These are phyloP conservation scores for Flaveria robusta DNA, from an alignment of 129 eudicot genomes.

Conservation along the genomic window DNA sequence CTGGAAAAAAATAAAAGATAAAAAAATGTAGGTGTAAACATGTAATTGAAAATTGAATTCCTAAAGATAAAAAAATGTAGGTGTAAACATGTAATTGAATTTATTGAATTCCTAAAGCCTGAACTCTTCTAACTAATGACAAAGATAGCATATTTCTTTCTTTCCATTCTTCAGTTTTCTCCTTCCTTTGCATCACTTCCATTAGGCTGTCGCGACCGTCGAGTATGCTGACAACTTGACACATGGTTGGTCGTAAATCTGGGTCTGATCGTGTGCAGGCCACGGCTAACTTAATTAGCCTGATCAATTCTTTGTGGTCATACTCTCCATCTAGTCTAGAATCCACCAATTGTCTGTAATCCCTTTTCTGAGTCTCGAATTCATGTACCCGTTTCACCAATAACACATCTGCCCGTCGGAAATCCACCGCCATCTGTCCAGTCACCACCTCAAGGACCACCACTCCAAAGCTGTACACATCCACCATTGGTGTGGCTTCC, in stretches of 20 bases:
- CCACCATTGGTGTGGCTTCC: constrained; percentile 73
- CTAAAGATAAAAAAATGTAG: constrained; percentile 43
- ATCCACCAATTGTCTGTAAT: constrained; percentile 60
- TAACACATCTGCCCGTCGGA: constrained; percentile 54
- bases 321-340: constrained; percentile 64
- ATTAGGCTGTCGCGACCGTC: constrained; percentile 60
- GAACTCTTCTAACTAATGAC: constrained; percentile 62
- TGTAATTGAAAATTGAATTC: constrained; percentile 48
- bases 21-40: not conserved
- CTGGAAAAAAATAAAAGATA: not conserved
- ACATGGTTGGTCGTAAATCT: constrained; percentile 62
- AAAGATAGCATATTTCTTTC: constrained; percentile 56
- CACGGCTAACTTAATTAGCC: constrained; percentile 68
- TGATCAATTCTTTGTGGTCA: constrained; percentile 50
- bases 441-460: constrained; percentile 81
- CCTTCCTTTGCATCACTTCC: constrained; percentile 46
- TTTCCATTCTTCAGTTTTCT: constrained; percentile 70
- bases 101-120: constrained; percentile 83
- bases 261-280: constrained; percentile 83
- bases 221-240: constrained; percentile 67
- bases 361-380: constrained; percentile 48
- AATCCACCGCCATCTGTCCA: constrained; percentile 88
- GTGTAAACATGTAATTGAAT: not conserved
- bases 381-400: constrained; percentile 58
- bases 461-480: constrained; percentile 89